Evolutionary conservation across 2,329 filamentous ascomycete genomes (phyloP).

Genomic region (Botrytis aclada): DNA sequence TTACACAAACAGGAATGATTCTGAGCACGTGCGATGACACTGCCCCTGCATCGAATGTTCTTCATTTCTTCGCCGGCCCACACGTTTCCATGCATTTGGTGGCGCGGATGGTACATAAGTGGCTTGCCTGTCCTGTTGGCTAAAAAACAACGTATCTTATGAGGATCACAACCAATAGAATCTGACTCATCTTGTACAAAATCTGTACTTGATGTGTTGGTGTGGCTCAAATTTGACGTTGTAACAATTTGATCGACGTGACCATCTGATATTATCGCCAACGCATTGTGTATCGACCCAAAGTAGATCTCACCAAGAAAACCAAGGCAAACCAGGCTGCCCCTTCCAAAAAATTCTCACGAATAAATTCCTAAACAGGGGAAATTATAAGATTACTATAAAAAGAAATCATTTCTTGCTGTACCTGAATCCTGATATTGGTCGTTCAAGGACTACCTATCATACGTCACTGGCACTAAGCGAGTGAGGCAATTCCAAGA

Average conservation of each 20-base stretch:
- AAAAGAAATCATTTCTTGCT: neutral
- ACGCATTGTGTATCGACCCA: neutral
- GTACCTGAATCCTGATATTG: slow-evolving; percentile 6
- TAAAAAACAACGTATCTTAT: neutral
- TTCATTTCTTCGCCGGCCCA: slow-evolving; percentile 8
- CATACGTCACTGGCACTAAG: slow-evolving; percentile 7
- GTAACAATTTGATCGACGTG: neutral
- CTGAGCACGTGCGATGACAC: neutral
- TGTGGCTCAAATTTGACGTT: neutral
- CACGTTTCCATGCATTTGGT: neutral
- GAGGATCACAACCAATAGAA: neutral
- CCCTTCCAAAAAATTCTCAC: too few species aligned
- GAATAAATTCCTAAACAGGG: neutral
- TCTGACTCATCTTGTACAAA: neutral
- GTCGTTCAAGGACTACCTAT: neutral
- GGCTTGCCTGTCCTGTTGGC: neutral
- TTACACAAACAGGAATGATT: neutral
- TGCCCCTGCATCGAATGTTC: slow-evolving; percentile 4
- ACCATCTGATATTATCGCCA: neutral
- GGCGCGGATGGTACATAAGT: neutral
- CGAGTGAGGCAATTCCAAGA: slow-evolving; percentile 11
- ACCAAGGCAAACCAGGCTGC: neutral
- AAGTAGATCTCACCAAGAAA: neutral
- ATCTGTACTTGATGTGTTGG: neutral
- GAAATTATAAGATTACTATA: neutral